Base-by-base conservation (phyloP, 176 grass and related monocot species). In the Saccharum officinarum region DNA sequence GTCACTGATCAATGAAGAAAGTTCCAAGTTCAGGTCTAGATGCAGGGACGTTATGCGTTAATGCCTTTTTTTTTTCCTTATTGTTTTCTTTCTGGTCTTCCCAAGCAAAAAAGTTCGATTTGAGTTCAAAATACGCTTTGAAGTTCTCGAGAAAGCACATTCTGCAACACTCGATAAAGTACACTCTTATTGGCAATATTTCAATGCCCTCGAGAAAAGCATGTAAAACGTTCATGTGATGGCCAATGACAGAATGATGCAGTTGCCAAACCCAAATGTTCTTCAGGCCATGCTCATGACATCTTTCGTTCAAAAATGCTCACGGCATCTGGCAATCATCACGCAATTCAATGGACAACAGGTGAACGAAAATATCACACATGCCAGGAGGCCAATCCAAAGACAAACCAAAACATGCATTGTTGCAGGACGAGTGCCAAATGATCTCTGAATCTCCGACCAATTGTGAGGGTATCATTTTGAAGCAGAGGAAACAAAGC, bases 121-220 rank as follows among this genome's bases (percentile, higher is more conserved):
- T n/a, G n/a, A n/a, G 45, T 73, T 79, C 36, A 81, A 70, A 23
- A 82, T 38, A 61, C 44, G 28, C 30, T 74, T 79, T 20, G 67
- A 34, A n/a, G 44, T 65, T 90, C 67, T 75, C 84, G 75, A 86
- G 67, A 67, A 86, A 83, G 79, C 66, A 73, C 72, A 77, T 71
- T 83, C 26, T 34, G 44, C 78, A 68, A 9, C 18, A 80, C 80
- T 62, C 75, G 75, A 83, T 59, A 68, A 90, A 83, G 88, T 57
- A 67, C 77, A 73, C 66, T 79, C 79, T 73, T 82, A 84, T 17
- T 83, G 67, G 3, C 65, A 73, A 47, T 36, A 66, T 78, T 86
- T 83, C 45, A 69, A 46, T 83, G 74, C 60, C 67, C 74, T 86
- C 88, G 59, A 74, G 80, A 44, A 26, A 83, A 71, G 65, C 44